phyloP scores from a whole-genome alignment of 495 filamentous ascomycete species.

The Penicillium cosmopolitanum region DNA sequence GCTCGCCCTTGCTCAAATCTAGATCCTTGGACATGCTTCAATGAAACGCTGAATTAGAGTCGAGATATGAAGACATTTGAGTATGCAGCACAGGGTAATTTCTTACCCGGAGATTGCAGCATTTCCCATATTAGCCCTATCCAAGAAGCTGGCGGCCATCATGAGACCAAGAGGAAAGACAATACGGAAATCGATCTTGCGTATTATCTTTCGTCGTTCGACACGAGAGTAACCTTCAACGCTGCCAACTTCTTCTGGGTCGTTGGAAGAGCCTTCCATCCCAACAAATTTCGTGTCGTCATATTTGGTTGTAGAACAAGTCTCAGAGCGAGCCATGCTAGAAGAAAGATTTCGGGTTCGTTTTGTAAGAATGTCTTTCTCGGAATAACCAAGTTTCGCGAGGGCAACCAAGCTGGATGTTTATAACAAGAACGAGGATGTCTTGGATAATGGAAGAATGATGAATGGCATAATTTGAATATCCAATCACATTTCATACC shows the following conservation, averaged over 20 bases:
- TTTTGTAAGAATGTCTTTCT: not conserved
- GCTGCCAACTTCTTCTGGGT: not conserved
- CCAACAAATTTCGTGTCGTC: not conserved
- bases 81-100: not conserved
- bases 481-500: not conserved
- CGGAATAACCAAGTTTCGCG: no score
- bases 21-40: not conserved
- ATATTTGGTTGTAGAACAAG: not conserved
- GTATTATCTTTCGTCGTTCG: not conserved
- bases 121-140: conserved; percentile 4
- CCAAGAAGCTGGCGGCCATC: conserved; percentile 2
- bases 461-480: not conserved
- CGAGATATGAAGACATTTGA: not conserved
- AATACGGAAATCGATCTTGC: not conserved
- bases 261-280: not conserved
- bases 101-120: conserved; percentile 1
- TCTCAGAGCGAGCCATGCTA: not conserved
- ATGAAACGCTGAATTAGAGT: not conserved
- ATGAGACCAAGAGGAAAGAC: not conserved
- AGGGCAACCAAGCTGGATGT: no score
- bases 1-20: not conserved
- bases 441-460: not conserved
- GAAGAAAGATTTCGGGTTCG: not conserved
- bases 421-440: no score
- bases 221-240: not conserved